Evolutionary conservation across 805 yeast species (phyloP).

Genomic region (Saturnispora saitoi): DNA sequence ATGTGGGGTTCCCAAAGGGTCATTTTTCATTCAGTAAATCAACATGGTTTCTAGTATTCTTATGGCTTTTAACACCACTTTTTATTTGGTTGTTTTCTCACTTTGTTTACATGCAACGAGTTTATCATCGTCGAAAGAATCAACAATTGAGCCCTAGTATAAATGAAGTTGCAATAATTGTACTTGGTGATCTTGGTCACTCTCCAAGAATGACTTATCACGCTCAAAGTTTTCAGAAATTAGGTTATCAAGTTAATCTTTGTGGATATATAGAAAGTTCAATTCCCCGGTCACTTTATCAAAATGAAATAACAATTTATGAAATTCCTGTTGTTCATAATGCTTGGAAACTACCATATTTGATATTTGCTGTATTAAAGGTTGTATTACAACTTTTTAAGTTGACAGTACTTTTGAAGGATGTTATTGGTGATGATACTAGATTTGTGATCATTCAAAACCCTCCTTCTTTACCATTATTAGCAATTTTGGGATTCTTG

Average conservation of each 20-base stretch:
- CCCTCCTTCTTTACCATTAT: constrained; percentile 86
- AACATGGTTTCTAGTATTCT: constrained; percentile 36
- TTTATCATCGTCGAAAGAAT: constrained; percentile 11
- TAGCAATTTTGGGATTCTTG: constrained; percentile 53
- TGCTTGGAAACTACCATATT: constrained; percentile 37
- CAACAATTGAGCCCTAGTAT: constrained; percentile 16
- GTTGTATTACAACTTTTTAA: constrained; percentile 46
- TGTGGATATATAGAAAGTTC: constrained; percentile 71
- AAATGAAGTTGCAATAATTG: constrained; percentile 65
- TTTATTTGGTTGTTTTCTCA: constrained; percentile 36
- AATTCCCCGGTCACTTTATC: constrained; percentile 42
- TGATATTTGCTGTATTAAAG: constrained; percentile 50
- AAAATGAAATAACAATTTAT: constrained; percentile 39
- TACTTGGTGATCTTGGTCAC: constrained; percentile 88
- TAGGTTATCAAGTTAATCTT: constrained; percentile 67
- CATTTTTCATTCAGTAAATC: constrained; percentile 28
- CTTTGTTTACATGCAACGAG: constrained; percentile 19
- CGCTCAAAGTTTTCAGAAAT: constrained; percentile 62
- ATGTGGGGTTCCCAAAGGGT: constrained; percentile 18
- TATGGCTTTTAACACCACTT: constrained; percentile 41
- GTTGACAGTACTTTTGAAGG: constrained; percentile 41
- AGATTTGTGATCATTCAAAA: constrained; percentile 72
- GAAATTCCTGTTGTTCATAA: constrained; percentile 37
- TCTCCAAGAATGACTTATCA: constrained; percentile 94
- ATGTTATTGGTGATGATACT: constrained; percentile 48